A percentile compares a stretch with the other conserved stretches of the same genome.
phyloP scores from a whole-genome alignment of 257 asterid genomes.

The Jacaranda copaia region DNA sequence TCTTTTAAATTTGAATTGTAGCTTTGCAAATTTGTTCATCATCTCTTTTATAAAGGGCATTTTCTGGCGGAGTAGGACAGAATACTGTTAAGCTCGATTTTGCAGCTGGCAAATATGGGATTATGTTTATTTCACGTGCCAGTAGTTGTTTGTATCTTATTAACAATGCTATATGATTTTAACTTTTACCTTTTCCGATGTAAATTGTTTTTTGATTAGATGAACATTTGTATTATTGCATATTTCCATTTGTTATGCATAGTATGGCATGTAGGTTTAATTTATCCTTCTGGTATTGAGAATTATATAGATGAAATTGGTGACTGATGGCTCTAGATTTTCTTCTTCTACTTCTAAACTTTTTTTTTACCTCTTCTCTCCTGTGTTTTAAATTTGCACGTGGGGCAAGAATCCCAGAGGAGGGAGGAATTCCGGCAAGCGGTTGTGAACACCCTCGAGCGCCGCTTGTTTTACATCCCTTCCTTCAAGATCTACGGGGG shows the following conservation, averaged over 20 bases:
- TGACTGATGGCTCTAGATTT: slow-evolving; percentile 10
- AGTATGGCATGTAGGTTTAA: neutral
- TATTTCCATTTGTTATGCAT: neutral
- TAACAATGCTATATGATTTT: neutral
- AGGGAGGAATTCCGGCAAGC: slow-evolving; percentile 73
- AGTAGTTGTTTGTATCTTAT: neutral
- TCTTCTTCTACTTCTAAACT: too few relatives aligned
- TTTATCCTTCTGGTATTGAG: neutral
- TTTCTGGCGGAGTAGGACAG: neutral
- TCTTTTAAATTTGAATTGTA: neutral
- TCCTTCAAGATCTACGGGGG: slow-evolving; percentile 81
- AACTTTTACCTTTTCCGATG: neutral
- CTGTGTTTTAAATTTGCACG: slow-evolving; percentile 31
- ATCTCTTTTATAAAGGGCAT: neutral
- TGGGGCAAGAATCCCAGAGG: slow-evolving; percentile 39
- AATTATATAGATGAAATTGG: slow-evolving; percentile 19
- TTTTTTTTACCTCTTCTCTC: too few relatives aligned
- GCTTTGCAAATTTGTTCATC: slow-evolving; percentile 1
- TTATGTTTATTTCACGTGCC: neutral
- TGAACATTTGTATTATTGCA: slow-evolving; percentile 27
- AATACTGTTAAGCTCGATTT: neutral
- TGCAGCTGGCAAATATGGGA: neutral
- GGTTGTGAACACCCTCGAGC: slow-evolving; percentile 74
- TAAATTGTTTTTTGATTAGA: neutral
- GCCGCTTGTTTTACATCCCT: slow-evolving; percentile 78